phyloP scores from a whole-genome alignment of 2,329 filamentous ascomycete genomes.

The Colletotrichum sp. region DNA sequence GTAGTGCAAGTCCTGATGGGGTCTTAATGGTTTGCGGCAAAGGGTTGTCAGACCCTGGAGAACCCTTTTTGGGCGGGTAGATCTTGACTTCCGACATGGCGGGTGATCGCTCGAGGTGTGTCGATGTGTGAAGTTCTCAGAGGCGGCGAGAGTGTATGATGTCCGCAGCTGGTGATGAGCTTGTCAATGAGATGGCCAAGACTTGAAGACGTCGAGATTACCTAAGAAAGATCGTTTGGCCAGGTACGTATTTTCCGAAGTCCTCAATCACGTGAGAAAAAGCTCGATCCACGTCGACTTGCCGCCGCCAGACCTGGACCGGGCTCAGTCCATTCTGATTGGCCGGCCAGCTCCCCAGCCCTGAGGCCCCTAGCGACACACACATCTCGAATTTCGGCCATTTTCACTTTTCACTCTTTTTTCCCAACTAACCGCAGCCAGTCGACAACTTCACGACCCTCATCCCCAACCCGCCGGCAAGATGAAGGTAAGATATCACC shows the following conservation, averaged over 20 bases:
- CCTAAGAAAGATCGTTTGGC: neutral
- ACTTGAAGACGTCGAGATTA: neutral
- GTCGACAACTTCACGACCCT: slow-evolving; percentile 45
- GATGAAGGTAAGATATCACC: slow-evolving; percentile 47
- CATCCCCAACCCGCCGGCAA: slow-evolving; percentile 49
- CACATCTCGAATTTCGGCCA: slow-evolving; percentile 20
- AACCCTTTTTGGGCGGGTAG: slow-evolving; percentile 37
- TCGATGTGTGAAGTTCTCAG: neutral
- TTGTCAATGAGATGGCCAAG: neutral
- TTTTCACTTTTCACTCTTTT: slow-evolving; percentile 37
- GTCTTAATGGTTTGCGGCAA: slow-evolving; percentile 87
- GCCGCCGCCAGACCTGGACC: neutral
- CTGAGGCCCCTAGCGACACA: neutral
- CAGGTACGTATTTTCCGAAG: accelerated
- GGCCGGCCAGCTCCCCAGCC: neutral
- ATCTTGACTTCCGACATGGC: slow-evolving; percentile 46
- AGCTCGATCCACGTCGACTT: neutral
- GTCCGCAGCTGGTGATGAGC: neutral
- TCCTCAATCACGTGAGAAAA: neutral
- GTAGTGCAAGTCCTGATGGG: slow-evolving; percentile 84
- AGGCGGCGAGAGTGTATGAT: neutral
- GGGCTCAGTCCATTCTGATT: neutral
- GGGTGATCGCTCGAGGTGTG: neutral
- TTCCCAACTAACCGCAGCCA: slow-evolving; percentile 41
- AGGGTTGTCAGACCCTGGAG: slow-evolving; percentile 47